phyloP scores from a whole-genome alignment of 2,329 filamentous ascomycete species.

The Cordyceps pruinosa region DNA sequence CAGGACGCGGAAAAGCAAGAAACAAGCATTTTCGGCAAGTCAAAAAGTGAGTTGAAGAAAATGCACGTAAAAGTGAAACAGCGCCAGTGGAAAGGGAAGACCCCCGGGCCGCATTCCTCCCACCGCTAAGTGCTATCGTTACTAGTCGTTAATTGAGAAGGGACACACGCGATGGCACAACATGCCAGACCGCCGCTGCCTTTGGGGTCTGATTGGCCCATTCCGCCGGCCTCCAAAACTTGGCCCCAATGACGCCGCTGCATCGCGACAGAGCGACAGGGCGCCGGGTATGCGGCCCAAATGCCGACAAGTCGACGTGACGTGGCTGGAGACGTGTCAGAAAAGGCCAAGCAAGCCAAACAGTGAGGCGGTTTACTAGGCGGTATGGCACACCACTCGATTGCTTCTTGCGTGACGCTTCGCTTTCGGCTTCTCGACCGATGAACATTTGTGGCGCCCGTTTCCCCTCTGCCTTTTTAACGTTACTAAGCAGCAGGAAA shows the following conservation, averaged over 20 bases:
- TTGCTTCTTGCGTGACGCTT: background rate
- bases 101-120: slow-evolving; percentile 1
- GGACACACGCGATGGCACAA: background rate
- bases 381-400: background rate
- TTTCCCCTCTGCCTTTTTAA: background rate
- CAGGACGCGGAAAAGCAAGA: background rate
- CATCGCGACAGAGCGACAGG: background rate
- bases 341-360: background rate
- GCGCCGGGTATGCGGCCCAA: background rate
- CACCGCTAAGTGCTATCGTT: background rate
- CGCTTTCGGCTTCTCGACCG: background rate
- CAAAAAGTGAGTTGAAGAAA: background rate
- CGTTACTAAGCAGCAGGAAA: background rate
- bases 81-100: background rate
- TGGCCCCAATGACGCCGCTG: background rate
- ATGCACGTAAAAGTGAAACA: background rate
- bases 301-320: background rate
- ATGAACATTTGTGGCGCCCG: background rate
- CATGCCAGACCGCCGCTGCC: background rate
- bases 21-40: slow-evolving; percentile 4
- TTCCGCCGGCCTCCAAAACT: background rate
- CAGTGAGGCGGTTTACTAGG: background rate
- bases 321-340: background rate
- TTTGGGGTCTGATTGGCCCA: background rate
- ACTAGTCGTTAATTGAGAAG: background rate